phyloP scores from a whole-genome alignment of 106 monocot species.

The Platanthera guangdongensis region DNA sequence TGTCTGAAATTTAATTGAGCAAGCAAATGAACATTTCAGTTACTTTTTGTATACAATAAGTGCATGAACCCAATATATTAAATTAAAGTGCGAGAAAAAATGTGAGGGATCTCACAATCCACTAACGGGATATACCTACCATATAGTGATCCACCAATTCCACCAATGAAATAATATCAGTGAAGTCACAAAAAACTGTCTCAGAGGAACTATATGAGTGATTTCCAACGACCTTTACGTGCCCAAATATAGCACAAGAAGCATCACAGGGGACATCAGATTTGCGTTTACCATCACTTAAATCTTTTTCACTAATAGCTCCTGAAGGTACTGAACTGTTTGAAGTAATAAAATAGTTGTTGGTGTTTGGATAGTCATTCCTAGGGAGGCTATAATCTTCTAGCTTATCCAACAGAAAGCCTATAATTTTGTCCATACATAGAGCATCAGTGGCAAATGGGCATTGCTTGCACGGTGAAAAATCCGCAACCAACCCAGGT shows the following conservation, averaged over 20 bases:
- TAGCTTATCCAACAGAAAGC: conserved; percentile 40
- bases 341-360: conserved; percentile 10
- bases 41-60: background rate
- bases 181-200: conserved; percentile 27
- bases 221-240: conserved; percentile 9
- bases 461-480: conserved; percentile 38
- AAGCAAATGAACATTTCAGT: background rate
- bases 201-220: conserved; percentile 11
- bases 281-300: conserved; percentile 4
- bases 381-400: conserved; percentile 19
- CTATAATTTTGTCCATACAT: conserved; percentile 33
- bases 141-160: conserved; percentile 61
- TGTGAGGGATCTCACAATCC: background rate
- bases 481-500: background rate
- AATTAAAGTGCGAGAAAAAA: background rate
- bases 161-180: conserved; percentile 56
- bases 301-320: background rate
- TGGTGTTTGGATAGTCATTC: background rate
- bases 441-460: conserved; percentile 40
- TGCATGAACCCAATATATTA: background rate
- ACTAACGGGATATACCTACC: conserved; percentile 31
- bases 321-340: background rate
- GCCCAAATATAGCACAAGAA: conserved; percentile 18
- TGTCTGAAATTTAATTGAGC: background rate
- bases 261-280: conserved; percentile 14